These are phyloP conservation scores for Pseudogymnoascus sp. DNA, from an alignment of 2,329 filamentous ascomycete species.

Conservation along the genomic window DNA sequence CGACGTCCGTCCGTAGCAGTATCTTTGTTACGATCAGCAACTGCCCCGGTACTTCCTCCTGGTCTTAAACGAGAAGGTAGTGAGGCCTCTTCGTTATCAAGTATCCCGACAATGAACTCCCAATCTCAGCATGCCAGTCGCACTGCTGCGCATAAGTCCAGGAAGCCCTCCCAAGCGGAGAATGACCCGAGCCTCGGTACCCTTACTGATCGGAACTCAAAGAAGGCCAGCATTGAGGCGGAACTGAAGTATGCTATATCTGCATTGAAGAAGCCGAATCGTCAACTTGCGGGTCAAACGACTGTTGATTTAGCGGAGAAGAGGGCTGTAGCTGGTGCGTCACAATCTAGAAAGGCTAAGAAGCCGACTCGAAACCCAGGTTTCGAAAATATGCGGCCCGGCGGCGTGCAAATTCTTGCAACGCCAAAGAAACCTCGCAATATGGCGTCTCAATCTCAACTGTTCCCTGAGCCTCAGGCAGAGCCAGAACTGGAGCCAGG, in stretches of 20 bases:
- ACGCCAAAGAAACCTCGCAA: slow-evolving; percentile 26
- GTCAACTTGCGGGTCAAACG: slow-evolving; percentile 57
- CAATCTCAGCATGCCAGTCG: slow-evolving; percentile 30
- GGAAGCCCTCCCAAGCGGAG: slow-evolving; percentile 42
- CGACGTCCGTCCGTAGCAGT: slow-evolving; percentile 50
- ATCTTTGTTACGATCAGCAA: slow-evolving; percentile 60
- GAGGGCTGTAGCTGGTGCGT: slow-evolving; percentile 40
- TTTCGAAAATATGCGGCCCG: slow-evolving; percentile 16
- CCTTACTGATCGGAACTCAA: slow-evolving; percentile 44
- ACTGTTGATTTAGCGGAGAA: slow-evolving; percentile 60
- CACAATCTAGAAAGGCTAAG: slow-evolving; percentile 42
- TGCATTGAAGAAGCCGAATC: slow-evolving; percentile 66
- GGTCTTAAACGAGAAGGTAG: slow-evolving; percentile 61
- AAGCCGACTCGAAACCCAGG: slow-evolving; percentile 37
- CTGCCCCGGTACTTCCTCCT: slow-evolving; percentile 49
- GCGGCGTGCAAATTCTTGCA: slow-evolving; percentile 26
- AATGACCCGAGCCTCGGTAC: slow-evolving; percentile 43
- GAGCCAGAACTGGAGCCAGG: slow-evolving; percentile 14
- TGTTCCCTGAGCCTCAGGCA: slow-evolving; percentile 9
- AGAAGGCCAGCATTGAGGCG: slow-evolving; percentile 58
- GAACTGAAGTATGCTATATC: slow-evolving; percentile 68
- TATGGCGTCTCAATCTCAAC: slow-evolving; percentile 17
- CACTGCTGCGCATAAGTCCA: slow-evolving; percentile 30
- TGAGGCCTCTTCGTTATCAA: slow-evolving; percentile 46
- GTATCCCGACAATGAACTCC: slow-evolving; percentile 37